Conservation (phyloP, 768 basidiomycete species). For the Atractiella rhizophila region DNA sequence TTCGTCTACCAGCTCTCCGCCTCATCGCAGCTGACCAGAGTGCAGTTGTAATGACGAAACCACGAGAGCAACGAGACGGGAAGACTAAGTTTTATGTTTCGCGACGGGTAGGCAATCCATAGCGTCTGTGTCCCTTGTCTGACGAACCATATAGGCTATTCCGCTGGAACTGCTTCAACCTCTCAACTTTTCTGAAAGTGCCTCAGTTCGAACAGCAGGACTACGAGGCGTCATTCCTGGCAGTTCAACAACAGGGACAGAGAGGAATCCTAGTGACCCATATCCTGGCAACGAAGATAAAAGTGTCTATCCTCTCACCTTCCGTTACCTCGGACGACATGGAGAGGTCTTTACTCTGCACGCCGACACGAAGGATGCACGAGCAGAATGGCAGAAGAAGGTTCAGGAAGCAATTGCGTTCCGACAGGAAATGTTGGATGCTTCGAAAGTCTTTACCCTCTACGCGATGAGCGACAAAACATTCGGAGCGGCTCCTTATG, state of each 20-base stretch:
- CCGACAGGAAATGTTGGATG: constrained; percentile 52
- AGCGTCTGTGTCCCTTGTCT: neutral
- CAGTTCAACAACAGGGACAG: too few species aligned
- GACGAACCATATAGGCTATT: constrained; percentile 22
- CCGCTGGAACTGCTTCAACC: constrained; percentile 79
- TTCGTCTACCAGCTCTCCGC: constrained; percentile 10
- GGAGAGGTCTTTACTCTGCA: constrained; percentile 71
- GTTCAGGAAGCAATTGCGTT: constrained; percentile 66
- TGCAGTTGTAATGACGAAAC: constrained; percentile 67
- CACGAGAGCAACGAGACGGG: constrained; percentile 44
- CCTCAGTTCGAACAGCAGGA: too few species aligned
- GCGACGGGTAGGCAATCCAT: constrained; percentile 36
- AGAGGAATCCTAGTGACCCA: too few species aligned
- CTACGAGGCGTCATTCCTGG: constrained; percentile 43
- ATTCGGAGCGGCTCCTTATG: neutral
- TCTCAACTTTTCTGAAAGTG: too few species aligned
- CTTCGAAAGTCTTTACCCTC: constrained; percentile 37
- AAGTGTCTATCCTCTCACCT: constrained; percentile 56
- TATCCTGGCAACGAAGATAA: too few species aligned
- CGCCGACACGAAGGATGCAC: constrained; percentile 48
- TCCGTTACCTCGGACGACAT: constrained; percentile 65
- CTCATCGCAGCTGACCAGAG: neutral
- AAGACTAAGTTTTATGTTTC: constrained; percentile 52
- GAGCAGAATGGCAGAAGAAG: constrained; percentile 70
- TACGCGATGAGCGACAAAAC: constrained; percentile 1